Conservation (phyloP, 495 filamentous ascomycete genomes). For the Annulohypoxylon stygium region DNA sequence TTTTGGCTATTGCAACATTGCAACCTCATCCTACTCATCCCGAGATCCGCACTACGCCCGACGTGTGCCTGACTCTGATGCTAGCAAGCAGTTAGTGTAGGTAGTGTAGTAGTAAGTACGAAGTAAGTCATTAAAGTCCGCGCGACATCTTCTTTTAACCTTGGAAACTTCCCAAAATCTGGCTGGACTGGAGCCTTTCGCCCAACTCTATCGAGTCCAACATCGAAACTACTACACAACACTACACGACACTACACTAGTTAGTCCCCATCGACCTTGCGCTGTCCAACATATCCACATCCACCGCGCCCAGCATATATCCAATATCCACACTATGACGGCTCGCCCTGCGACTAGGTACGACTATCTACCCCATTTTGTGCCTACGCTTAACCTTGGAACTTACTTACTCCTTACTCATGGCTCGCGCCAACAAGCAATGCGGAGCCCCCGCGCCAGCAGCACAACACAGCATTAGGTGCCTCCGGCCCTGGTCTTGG, state of each 20-base stretch:
- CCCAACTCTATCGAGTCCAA: slow-evolving; percentile 16
- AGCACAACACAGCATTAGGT: not conserved
- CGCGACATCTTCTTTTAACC: not conserved
- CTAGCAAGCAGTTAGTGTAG: not conserved
- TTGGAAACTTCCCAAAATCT: not conserved
- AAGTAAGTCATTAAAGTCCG: slow-evolving; percentile 2
- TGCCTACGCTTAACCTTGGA: too few species aligned
- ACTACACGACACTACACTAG: not conserved
- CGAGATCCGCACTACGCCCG: slow-evolving; percentile 35
- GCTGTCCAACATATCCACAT: not conserved
- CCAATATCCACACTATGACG: slow-evolving; percentile 15
- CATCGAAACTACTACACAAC: not conserved
- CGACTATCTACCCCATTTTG: not conserved
- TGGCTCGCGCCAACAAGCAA: not conserved
- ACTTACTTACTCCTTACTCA: not conserved
- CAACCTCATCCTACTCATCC: slow-evolving; percentile 33
- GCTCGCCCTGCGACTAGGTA: not conserved
- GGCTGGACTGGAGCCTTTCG: not conserved
- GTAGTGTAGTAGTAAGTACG: too few species aligned
- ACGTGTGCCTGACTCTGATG: slow-evolving; percentile 43
- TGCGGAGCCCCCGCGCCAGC: slow-evolving; percentile 4
- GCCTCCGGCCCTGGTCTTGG: not conserved
- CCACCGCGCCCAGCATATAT: not conserved
- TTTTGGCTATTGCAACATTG: slow-evolving; percentile 21
- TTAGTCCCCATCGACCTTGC: not conserved